Evolutionary conservation across 2,329 filamentous ascomycete genomes (phyloP).

Genomic region (Furcasterigmium sp.): DNA sequence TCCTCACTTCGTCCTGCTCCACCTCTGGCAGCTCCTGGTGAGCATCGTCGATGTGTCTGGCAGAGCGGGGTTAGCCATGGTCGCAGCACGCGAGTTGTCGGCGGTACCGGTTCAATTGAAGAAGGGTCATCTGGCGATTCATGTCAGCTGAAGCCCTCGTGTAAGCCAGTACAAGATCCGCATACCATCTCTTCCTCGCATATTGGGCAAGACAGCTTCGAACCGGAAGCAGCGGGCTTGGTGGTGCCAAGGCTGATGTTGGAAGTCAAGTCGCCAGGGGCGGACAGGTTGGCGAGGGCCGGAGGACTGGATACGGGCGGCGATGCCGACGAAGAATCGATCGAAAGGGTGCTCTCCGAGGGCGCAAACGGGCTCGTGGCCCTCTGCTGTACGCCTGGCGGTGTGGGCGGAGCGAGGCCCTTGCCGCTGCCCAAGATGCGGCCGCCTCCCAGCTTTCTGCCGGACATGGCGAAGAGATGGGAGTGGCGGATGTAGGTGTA

Average conservation of each 20-base stretch:
- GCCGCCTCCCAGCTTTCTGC: constrained; percentile 84
- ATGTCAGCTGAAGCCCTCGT: constrained; percentile 10
- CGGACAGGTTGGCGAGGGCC: constrained; percentile 58
- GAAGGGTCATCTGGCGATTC: constrained; percentile 67
- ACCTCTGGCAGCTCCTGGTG: constrained; percentile 86
- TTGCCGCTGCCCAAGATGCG: constrained; percentile 85
- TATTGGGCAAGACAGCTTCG: constrained; percentile 86
- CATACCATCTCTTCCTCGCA: constrained; percentile 97
- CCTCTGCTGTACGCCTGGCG: constrained; percentile 35
- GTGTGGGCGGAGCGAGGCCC: constrained; percentile 63
- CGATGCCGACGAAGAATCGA: constrained; percentile 68
- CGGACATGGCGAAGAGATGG: constrained; percentile 56
- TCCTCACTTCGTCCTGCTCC: constrained; percentile 90
- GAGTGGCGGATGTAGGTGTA: constrained; percentile 16
- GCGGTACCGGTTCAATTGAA: constrained; percentile 76
- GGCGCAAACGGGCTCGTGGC: constrained; percentile 45
- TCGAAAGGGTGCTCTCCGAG: constrained; percentile 70
- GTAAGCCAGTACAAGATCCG: constrained; percentile 15
- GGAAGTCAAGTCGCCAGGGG: constrained; percentile 71
- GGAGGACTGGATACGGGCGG: constrained; percentile 41
- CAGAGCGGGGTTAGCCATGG: constrained; percentile 5
- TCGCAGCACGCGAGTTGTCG: background rate
- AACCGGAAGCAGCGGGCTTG: constrained; percentile 51
- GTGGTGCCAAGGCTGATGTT: constrained; percentile 66
- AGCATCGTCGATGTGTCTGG: constrained; percentile 69